phyloP scores from a whole-genome alignment of 805 yeast species.

The Candida anglica region DNA sequence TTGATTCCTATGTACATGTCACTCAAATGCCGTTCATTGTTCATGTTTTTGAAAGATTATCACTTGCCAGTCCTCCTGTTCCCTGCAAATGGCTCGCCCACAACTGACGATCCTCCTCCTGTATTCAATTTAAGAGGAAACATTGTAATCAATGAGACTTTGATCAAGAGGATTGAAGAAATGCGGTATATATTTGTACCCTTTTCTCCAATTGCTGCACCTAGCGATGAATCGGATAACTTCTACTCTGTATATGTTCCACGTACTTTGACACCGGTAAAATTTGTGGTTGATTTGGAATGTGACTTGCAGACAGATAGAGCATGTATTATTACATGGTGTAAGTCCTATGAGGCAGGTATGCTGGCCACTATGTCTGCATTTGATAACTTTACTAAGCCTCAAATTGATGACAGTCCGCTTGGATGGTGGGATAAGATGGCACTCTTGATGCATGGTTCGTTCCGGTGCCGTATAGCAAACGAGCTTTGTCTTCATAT shows the following conservation, averaged over 20 bases:
- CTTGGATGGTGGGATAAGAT: constrained; percentile 52
- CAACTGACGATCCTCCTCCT: constrained; percentile 9
- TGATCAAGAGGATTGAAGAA: constrained; percentile 39
- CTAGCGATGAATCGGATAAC: constrained; percentile 34
- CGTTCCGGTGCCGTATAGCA: constrained; percentile 42
- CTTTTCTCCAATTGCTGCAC: constrained; percentile 50
- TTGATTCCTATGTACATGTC: constrained; percentile 47
- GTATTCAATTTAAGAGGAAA: constrained; percentile 37
- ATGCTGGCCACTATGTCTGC: constrained; percentile 45
- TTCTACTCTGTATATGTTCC: constrained; percentile 56
- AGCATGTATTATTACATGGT: constrained; percentile 58
- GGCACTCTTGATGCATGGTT: constrained; percentile 52
- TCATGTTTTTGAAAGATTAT: constrained; percentile 49
- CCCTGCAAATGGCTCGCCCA: constrained; percentile 25
- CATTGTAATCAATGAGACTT: constrained; percentile 55
- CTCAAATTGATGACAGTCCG: constrained; percentile 41
- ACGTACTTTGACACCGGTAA: constrained; percentile 62
- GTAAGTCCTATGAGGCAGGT: constrained; percentile 60
- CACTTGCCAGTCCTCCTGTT: constrained; percentile 56
- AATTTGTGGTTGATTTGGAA: constrained; percentile 47
- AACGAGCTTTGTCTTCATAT: constrained; percentile 59
- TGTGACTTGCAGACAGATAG: constrained; percentile 41
- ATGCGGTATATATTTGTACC: constrained; percentile 51
- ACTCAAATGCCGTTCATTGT: constrained; percentile 40
- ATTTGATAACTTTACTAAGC: constrained; percentile 43